Base-by-base conservation (phyloP, 345 rosid species). In the Hirschfeldia incana region DNA sequence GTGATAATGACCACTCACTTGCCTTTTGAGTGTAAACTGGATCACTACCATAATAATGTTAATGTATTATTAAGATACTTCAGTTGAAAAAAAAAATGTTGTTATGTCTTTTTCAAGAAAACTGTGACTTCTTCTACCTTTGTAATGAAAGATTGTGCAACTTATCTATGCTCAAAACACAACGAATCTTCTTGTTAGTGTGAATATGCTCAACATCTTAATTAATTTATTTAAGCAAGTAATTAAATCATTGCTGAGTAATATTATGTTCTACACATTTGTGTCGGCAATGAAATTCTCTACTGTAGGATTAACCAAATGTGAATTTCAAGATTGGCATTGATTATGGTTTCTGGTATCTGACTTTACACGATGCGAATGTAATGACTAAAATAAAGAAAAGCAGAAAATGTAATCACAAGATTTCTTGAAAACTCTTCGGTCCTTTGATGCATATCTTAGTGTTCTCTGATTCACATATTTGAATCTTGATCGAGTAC, bases 401-500 rank as follows among this genome's bases (percentile, higher is more conserved):
- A 21, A 21, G 21, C 21, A 21, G 21, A 21, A 21, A 21, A 21
- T 21, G 21, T 21, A 21, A 21, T 21, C 21, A 21, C 21, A 21
- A 21, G 21, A 21, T 21, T 21, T 21, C 21, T 21, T 21, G 21
- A 21, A 21, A 21, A 37, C 60, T 26, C 70, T 28, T 67, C 68
- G 72, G 58, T 57, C 76, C 69, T 42, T 63, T 72, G 60, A 76
- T 46, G 66, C 55, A 57, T 51, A 75, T 58, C 70, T 79, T 74
- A 0, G 68, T 46, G 17, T 36, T 78, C 59, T 78, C 82, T 21
- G 68, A 67, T 62, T 83, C 88, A 17, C 76, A 78, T 68, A 84
- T 83, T 76, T 88, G 82, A 76, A 86, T 78, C 70, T 60, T 74
- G 67, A 78, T 69, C 2, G 69, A 65, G n/a, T 74, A 82, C 29